These are phyloP conservation scores for Naganishia randhawae DNA, from an alignment of 768 basidiomycete species.

Conservation along the genomic window DNA sequence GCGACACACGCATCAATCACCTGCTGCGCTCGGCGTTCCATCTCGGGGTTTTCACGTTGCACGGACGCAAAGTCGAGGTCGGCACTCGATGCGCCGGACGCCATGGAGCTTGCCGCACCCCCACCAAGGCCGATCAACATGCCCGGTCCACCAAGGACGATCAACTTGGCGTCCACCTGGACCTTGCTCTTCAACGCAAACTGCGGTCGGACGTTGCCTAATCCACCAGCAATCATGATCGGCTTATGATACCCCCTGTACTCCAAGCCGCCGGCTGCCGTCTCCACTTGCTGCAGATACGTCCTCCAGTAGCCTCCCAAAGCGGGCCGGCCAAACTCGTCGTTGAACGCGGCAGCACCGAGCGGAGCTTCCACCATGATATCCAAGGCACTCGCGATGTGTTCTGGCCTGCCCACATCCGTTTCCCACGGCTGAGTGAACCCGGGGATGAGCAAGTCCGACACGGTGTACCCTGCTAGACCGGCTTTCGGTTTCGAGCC, in stretches of 20 bases:
- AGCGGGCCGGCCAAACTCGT: constrained; percentile 94
- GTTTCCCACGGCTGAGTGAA: constrained; percentile 88
- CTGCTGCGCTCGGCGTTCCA: constrained; percentile 94
- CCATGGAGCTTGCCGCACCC: constrained; percentile 91
- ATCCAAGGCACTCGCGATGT: constrained; percentile 88
- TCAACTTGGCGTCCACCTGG: constrained; percentile 73
- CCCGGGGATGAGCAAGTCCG: constrained; percentile 87
- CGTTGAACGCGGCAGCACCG: constrained; percentile 93
- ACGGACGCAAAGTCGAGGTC: constrained; percentile 97
- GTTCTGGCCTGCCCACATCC: constrained; percentile 80
- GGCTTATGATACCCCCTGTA: constrained; percentile 93
- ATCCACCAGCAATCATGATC: constrained; percentile 98
- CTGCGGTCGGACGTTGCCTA: constrained; percentile 82
- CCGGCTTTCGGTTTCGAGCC: constrained; percentile 97
- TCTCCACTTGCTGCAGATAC: constrained; percentile 68
- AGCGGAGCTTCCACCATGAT: constrained; percentile 97
- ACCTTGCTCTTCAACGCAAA: constrained; percentile 78
- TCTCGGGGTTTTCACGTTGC: constrained; percentile 96
- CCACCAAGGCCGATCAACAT: constrained; percentile 95
- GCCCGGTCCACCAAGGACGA: constrained; percentile 92
- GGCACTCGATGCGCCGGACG: constrained; percentile 81
- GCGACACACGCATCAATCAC: constrained; percentile 88
- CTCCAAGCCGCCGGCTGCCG: constrained; percentile 55
- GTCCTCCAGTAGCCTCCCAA: constrained; percentile 93
- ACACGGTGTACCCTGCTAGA: constrained; percentile 84